phyloP scores from a whole-genome alignment of 1,284 basidiomycete species.

The Somion occarium region DNA sequence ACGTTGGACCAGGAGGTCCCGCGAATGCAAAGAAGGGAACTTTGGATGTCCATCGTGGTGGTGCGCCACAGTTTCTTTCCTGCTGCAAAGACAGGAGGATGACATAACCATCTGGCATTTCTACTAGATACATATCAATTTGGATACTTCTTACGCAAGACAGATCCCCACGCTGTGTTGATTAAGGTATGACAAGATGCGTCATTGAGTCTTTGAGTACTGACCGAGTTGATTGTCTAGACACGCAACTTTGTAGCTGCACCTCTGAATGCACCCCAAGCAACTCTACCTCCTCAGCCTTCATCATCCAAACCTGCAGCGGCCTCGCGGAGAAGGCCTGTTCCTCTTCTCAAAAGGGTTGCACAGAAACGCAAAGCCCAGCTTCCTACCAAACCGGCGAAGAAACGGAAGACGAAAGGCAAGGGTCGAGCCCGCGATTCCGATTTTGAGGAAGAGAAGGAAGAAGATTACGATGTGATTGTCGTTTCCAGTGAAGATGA shows the following conservation, averaged over 20 bases:
- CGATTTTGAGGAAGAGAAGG: slow-evolving; percentile 17
- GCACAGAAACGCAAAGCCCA: slow-evolving; percentile 8
- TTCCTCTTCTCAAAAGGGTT: slow-evolving; percentile 15
- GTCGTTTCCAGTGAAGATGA: slow-evolving; percentile 19
- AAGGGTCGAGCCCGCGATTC: slow-evolving; percentile 24
- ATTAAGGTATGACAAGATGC: slow-evolving; percentile 47
- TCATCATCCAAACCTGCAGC: slow-evolving; percentile 14
- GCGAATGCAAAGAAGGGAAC: slow-evolving; percentile 49
- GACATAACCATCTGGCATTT: background rate
- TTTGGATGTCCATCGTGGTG: slow-evolving; percentile 72
- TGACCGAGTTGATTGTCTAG: slow-evolving; percentile 25
- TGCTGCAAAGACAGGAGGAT: too few species aligned
- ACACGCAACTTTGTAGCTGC: slow-evolving; percentile 52
- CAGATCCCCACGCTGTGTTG: slow-evolving; percentile 69
- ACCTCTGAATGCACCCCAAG: slow-evolving; percentile 25
- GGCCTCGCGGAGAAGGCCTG: slow-evolving; percentile 19
- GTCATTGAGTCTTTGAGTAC: background rate
- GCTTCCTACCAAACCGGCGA: slow-evolving; percentile 25
- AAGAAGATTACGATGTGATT: slow-evolving; percentile 25
- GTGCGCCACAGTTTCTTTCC: slow-evolving; percentile 40
- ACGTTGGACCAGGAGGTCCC: slow-evolving; percentile 33
- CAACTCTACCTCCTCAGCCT: slow-evolving; percentile 4
- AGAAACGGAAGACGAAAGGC: slow-evolving; percentile 42
- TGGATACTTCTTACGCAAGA: slow-evolving; percentile 75
- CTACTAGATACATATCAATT: slow-evolving; percentile 70